A percentile compares a stretch with the other conserved stretches of the same genome.
These are phyloP conservation scores for Alternaria brassicicola DNA, from an alignment of 2,329 filamentous ascomycete species.

Conservation along the genomic window DNA sequence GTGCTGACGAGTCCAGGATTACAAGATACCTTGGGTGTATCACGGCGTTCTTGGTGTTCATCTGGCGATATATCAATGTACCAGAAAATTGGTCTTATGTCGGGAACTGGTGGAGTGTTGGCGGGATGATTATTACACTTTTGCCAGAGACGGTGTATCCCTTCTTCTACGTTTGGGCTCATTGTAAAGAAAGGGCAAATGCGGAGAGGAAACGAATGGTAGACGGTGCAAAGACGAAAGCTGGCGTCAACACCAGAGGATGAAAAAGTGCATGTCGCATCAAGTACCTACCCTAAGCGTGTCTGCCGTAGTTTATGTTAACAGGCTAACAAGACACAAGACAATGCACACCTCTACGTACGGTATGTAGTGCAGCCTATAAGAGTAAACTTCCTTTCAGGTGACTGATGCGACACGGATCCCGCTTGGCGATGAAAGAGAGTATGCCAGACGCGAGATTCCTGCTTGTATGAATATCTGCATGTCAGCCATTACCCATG, in stretches of 20 bases:
- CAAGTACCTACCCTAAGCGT: background rate
- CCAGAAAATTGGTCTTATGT: constrained; percentile 51
- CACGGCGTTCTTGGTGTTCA: constrained; percentile 48
- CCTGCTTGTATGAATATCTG: background rate
- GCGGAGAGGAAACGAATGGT: constrained; percentile 9
- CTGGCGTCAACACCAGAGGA: background rate
- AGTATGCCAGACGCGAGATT: background rate
- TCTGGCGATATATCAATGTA: constrained; percentile 49
- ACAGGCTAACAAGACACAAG: background rate
- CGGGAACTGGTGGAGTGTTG: constrained; percentile 41
- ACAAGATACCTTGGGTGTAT: constrained; percentile 50
- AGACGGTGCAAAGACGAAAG: background rate
- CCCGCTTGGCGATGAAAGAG: background rate
- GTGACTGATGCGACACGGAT: too few relatives aligned
- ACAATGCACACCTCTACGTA: background rate
- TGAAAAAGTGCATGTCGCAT: background rate
- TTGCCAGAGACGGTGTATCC: constrained; percentile 50
- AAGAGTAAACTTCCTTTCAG: background rate
- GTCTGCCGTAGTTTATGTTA: background rate
- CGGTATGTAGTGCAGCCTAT: background rate
- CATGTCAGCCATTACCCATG: background rate
- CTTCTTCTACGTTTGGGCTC: constrained; percentile 48
- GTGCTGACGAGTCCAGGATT: constrained; percentile 32
- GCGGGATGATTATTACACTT: constrained; percentile 45
- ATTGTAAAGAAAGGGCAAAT: constrained; percentile 27